Conservation (phyloP, 2,329 filamentous ascomycete species). For the Neocucurbitaria cava region DNA sequence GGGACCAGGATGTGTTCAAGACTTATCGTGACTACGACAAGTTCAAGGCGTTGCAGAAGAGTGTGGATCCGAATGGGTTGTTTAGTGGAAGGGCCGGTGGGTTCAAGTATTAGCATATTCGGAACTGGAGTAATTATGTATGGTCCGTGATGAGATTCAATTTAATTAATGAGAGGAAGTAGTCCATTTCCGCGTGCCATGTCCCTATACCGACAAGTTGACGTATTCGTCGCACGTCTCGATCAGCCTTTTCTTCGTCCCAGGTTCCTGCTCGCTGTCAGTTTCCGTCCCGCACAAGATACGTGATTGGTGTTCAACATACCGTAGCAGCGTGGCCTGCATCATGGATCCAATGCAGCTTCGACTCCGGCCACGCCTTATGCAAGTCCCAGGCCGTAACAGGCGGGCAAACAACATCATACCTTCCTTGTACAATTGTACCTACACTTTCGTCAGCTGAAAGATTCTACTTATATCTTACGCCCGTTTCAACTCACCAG, state of each 20-base stretch:
- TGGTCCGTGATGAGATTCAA: not conserved
- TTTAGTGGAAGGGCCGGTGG: conserved; percentile 29
- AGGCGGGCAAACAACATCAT: conserved; percentile 55
- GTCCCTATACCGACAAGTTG: not conserved
- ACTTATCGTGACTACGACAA: conserved; percentile 28
- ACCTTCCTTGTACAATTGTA: conserved; percentile 55
- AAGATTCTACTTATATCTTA: not conserved
- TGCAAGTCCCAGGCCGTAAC: conserved; percentile 54
- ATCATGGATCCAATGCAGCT: conserved; percentile 41
- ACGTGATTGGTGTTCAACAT: not conserved
- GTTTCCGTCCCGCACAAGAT: no score
- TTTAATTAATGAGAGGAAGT: not conserved
- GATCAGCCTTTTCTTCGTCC: conserved; percentile 32
- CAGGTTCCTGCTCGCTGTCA: conserved; percentile 26
- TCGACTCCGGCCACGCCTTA: conserved; percentile 47
- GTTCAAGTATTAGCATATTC: conserved; percentile 19
- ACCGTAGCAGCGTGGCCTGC: conserved; percentile 44
- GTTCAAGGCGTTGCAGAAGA: conserved; percentile 28
- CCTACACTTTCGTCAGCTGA: conserved; percentile 10
- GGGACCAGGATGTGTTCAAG: conserved; percentile 26
- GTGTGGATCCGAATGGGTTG: conserved; percentile 27
- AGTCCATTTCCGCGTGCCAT: not conserved
- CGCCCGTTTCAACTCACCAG: conserved; percentile 16
- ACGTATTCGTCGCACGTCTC: conserved; percentile 36
- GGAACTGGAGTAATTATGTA: not conserved